These are phyloP conservation scores for Penicillium crustosum DNA, from an alignment of 2,329 filamentous ascomycete genomes.

Conservation along the genomic window DNA sequence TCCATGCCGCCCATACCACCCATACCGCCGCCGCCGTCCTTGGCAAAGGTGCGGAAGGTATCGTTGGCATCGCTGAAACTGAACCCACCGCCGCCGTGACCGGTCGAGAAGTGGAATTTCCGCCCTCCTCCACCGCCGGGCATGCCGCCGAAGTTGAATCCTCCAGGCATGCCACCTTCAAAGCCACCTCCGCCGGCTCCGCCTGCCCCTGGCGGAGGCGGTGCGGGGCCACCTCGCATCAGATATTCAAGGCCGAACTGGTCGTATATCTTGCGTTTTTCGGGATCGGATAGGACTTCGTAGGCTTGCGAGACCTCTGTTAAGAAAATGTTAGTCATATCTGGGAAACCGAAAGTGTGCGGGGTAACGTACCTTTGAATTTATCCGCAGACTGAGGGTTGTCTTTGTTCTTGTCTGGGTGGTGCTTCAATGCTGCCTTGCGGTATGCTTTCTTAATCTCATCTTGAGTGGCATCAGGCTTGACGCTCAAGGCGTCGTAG, in stretches of 20 bases:
- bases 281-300: conserved; percentile 94
- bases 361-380: conserved; percentile 68
- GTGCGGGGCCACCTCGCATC: conserved; percentile 69
- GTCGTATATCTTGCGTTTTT: conserved; percentile 95
- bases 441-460: conserved; percentile 91
- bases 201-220: conserved; percentile 63
- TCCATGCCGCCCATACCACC: conserved; percentile 49
- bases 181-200: conserved; percentile 57
- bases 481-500: conserved; percentile 81
- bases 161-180: conserved; percentile 56
- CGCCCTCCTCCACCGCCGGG: conserved; percentile 49
- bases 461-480: conserved; percentile 78
- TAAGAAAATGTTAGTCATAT: neutral
- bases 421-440: conserved; percentile 85
- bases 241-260: conserved; percentile 93
- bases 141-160: conserved; percentile 53
- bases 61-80: conserved; percentile 78
- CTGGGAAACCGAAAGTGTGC: neutral
- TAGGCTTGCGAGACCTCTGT: conserved; percentile 91
- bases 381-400: conserved; percentile 82
- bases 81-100: conserved; percentile 65
- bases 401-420: conserved; percentile 98
- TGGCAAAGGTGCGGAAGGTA: conserved; percentile 83
- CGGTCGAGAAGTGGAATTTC: conserved; percentile 50
- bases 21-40: conserved; percentile 53